Conservation (phyloP, 2,329 filamentous ascomycete species). For the Laburnicola sp. region DNA sequence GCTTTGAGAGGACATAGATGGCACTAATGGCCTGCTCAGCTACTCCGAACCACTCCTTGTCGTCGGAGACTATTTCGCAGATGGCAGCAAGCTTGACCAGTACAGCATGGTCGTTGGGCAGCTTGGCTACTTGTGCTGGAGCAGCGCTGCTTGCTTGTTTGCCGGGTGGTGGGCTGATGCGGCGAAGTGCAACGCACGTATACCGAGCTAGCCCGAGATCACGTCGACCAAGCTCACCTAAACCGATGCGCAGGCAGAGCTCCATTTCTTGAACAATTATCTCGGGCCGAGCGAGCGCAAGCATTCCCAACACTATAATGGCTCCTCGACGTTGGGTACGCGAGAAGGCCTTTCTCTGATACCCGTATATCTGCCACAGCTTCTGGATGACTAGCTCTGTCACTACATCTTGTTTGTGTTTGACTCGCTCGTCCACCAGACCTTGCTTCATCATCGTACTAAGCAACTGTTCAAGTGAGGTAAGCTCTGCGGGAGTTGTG, state of each 20-base stretch:
- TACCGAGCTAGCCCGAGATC: constrained; percentile 92
- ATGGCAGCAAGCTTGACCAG: constrained; percentile 79
- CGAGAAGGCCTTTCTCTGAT: constrained; percentile 87
- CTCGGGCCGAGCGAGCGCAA: constrained; percentile 87
- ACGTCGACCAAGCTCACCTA: constrained; percentile 75
- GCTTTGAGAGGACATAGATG: constrained; percentile 91
- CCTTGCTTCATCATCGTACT: constrained; percentile 97
- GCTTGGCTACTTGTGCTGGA: constrained; percentile 63
- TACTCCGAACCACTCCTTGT: constrained; percentile 90
- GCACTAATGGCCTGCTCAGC: constrained; percentile 95
- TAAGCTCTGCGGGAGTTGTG: constrained; percentile 90
- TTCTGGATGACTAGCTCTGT: constrained; percentile 84
- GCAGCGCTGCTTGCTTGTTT: constrained; percentile 68
- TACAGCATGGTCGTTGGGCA: constrained; percentile 91
- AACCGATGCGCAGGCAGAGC: constrained; percentile 85
- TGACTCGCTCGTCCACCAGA: too few species aligned
- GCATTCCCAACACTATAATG: constrained; percentile 96
- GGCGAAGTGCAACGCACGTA: constrained; percentile 87
- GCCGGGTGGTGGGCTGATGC: constrained; percentile 74
- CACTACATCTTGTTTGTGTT: too few species aligned
- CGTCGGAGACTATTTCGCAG: constrained; percentile 81
- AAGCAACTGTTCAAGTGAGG: constrained; percentile 89
- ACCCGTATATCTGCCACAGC: constrained; percentile 95
- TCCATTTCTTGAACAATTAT: constrained; percentile 96
- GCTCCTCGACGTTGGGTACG: constrained; percentile 85